Conservation (phyloP, 495 filamentous ascomycete genomes). For the Daldinia loculata region DNA sequence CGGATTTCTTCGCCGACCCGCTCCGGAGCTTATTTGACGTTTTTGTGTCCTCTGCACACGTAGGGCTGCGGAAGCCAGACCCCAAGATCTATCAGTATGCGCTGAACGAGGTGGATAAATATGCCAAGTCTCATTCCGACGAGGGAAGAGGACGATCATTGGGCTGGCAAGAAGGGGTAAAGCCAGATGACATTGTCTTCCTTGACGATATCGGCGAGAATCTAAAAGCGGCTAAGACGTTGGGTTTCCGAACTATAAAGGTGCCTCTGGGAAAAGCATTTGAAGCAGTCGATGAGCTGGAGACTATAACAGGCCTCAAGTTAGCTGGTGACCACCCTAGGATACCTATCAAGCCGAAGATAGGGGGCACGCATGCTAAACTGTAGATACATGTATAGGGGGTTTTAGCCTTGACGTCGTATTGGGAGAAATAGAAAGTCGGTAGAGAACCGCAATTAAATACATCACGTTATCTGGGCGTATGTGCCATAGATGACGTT, state of each 20-base stretch:
- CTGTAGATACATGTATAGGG: conserved; percentile 37
- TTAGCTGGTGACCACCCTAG: conserved; percentile 57
- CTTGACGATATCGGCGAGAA: conserved; percentile 97
- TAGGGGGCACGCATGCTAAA: conserved; percentile 48
- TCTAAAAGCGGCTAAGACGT: conserved; percentile 76
- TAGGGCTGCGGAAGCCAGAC: conserved; percentile 89
- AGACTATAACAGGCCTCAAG: conserved; percentile 59
- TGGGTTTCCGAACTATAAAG: conserved; percentile 84
- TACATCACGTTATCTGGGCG: background rate
- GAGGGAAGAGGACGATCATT: conserved; percentile 49
- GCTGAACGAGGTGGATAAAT: conserved; percentile 67
- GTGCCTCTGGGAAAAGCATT: conserved; percentile 79
- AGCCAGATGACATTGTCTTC: conserved; percentile 79
- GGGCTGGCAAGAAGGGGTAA: conserved; percentile 62
- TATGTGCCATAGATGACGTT: background rate
- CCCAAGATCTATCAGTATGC: conserved; percentile 80
- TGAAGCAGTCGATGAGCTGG: conserved; percentile 70
- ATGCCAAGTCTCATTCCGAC: conserved; percentile 57
- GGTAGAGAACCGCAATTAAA: background rate
- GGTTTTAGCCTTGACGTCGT: background rate
- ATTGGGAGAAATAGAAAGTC: background rate
- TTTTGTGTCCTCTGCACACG: conserved; percentile 83
- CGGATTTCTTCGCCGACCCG: conserved; percentile 54
- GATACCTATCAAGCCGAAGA: conserved; percentile 51
- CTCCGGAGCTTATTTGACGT: conserved; percentile 76